Evolutionary conservation across 2,329 filamentous ascomycete genomes (phyloP), one percentile per base, ranked within the genome.

Genomic region (Claviceps paspali): DNA sequence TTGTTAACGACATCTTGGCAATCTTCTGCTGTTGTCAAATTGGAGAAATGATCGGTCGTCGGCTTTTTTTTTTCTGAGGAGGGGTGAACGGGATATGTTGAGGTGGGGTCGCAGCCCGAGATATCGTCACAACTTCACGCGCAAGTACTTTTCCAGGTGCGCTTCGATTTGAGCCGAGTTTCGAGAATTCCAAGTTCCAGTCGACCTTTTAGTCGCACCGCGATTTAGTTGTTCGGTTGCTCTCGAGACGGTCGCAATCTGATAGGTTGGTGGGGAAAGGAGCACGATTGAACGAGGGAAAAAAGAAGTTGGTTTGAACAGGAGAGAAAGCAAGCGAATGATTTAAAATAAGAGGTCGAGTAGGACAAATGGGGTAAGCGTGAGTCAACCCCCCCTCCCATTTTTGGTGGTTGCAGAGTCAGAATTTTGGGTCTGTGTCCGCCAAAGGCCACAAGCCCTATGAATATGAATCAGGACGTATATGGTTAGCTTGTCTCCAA

Each of bases 1-100:
- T 93, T 60, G 83, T 91, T 69, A 93, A 77, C 65, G 86, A 92
- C 83, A 92, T 93, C 54, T 60, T 82, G 73, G 70, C 67, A 68
- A 64, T 59, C 35, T 54, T 81, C 73, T 70, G 67, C 64, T 59
- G 36, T 53, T 55, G 43, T 54, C 43, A 47, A 40, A 43, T 22
- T 22, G 36, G 46, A 36, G 35, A 44, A 38, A 38, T 37, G 43
- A 45, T 49, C 44, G 47, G 1, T 30, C 8, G 3, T 19, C 6
- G 15, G 9, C 14, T 30, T 30, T 5, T 18, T 19, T 19, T 19
- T 42, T 43, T 43, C 44, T 36, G 36, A 31, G 31, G 19, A 24
- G 29, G 19, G 21, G 28, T 8, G 17, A 12, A n/a, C 6, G 15
- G 23, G 34, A 21, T 28, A 18, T 28, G n/a, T 23, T 36, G 45